Conservation (phyloP, 768 basidiomycete genomes). For the Mycena indigotica region DNA sequence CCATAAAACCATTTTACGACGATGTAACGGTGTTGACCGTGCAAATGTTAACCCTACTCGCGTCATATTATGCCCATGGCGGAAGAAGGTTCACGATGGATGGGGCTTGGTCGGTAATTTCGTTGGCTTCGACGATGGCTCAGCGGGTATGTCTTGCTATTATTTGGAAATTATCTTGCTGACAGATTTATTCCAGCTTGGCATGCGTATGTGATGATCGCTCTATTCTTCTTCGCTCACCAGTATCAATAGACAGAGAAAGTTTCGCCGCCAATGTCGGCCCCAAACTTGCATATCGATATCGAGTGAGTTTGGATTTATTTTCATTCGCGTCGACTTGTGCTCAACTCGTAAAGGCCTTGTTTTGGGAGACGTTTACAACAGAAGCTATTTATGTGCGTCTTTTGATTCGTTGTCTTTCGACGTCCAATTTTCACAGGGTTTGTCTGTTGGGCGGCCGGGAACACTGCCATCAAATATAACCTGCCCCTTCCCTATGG, state of each 20-base stretch:
- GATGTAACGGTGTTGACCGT: slow-evolving; percentile 42
- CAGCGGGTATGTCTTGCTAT: slow-evolving; percentile 28
- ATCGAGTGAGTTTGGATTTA: slow-evolving; percentile 1
- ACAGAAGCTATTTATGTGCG: slow-evolving; percentile 46
- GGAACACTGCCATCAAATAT: slow-evolving; percentile 35
- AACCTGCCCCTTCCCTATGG: slow-evolving; percentile 40
- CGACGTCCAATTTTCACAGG: slow-evolving; percentile 23
- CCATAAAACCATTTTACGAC: slow-evolving; percentile 41
- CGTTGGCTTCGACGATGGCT: slow-evolving; percentile 36
- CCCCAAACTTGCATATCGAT: slow-evolving; percentile 26
- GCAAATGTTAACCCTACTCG: slow-evolving; percentile 38
- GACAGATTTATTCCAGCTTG: slow-evolving; percentile 6
- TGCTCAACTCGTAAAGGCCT: slow-evolving; percentile 30
- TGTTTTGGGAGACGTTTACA: slow-evolving; percentile 52
- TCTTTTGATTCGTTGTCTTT: background rate
- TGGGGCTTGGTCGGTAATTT: slow-evolving; percentile 36
- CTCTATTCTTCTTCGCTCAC: background rate
- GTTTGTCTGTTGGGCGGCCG: slow-evolving; percentile 38
- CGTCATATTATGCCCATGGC: slow-evolving; percentile 43
- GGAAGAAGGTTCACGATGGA: slow-evolving; percentile 33
- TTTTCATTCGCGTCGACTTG: slow-evolving; percentile 16
- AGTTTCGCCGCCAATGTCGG: slow-evolving; percentile 29
- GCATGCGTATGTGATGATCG: slow-evolving; percentile 8
- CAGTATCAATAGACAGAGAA: slow-evolving; percentile 12
- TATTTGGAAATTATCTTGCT: background rate